These are phyloP conservation scores for Paraphoma chrysanthemicola DNA, from an alignment of 2,329 filamentous ascomycete species.

Conservation along the genomic window DNA sequence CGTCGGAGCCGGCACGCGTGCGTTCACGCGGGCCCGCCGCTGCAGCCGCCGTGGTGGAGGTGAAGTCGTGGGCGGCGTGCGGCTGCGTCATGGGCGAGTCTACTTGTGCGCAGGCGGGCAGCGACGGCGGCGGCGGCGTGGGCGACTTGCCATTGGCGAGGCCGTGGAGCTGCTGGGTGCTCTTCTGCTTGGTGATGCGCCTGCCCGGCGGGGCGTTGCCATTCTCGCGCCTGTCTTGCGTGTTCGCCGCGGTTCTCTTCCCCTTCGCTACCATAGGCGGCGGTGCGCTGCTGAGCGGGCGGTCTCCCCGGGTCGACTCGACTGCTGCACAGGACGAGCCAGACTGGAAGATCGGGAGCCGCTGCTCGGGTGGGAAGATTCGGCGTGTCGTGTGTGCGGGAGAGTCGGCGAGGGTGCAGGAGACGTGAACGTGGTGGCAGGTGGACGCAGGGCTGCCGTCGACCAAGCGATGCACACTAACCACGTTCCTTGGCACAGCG, in stretches of 20 bases:
- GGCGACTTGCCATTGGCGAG: constrained; percentile 50
- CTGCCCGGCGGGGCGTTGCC: constrained; percentile 81
- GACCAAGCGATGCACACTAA: neutral
- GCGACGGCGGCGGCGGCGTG: constrained; percentile 47
- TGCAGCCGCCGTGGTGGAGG: constrained; percentile 18
- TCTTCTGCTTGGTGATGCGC: constrained; percentile 62
- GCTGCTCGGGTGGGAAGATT: constrained; percentile 31
- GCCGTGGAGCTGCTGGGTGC: constrained; percentile 54
- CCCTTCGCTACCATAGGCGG: constrained; percentile 58
- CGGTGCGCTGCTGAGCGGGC: constrained; percentile 39
- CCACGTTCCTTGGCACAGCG: neutral
- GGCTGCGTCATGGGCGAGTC: constrained; percentile 40
- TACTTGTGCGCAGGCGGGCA: constrained; percentile 24
- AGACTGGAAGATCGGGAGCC: constrained; percentile 52
- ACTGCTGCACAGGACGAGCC: constrained; percentile 53
- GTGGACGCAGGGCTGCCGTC: neutral
- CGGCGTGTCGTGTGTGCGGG: constrained; percentile 26
- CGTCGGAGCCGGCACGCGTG: constrained; percentile 52
- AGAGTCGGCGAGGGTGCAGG: constrained; percentile 17
- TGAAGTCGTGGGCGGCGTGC: neutral
- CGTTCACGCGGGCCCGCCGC: constrained; percentile 31
- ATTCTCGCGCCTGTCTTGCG: constrained; percentile 74
- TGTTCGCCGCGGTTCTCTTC: constrained; percentile 54
- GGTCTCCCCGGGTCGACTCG: constrained; percentile 49
- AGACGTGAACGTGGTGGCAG: constrained; percentile 8